These are phyloP conservation scores for Trifolium pratense DNA, from an alignment of 306 rosid species.

Conservation along the genomic window DNA sequence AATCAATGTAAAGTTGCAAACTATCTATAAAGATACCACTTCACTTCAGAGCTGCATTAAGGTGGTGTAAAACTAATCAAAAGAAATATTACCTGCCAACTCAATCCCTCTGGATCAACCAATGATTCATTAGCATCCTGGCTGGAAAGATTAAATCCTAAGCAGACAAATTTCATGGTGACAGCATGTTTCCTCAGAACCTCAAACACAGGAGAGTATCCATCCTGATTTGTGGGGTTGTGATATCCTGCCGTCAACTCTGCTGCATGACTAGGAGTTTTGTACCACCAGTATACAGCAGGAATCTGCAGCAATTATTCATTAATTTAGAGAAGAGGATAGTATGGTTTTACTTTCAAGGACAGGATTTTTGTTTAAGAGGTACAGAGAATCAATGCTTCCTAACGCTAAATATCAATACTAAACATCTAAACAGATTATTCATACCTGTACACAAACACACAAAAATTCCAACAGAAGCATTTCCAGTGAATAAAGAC, in stretches of 20 bases:
- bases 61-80: conserved; percentile 17
- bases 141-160: conserved; percentile 64
- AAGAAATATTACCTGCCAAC: conserved; percentile 81
- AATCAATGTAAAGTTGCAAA: conserved; percentile 18
- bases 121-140: conserved; percentile 73
- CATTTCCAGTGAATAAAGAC: conserved; percentile 27
- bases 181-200: conserved; percentile 75
- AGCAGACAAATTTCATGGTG: conserved; percentile 81
- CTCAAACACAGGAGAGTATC: conserved; percentile 85
- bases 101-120: conserved; percentile 87
- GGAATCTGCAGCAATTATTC: conserved; percentile 69
- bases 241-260: conserved; percentile 96
- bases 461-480: not conserved
- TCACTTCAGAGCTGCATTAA: conserved; percentile 33
- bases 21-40: conserved; percentile 14
- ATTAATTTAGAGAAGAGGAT: conserved; percentile 21
- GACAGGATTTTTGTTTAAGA: conserved; percentile 12
- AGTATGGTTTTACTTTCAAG: conserved; percentile 8
- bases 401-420: conserved; percentile 10
- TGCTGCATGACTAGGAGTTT: conserved; percentile 90
- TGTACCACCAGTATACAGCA: conserved; percentile 95
- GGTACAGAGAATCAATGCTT: conserved; percentile 24
- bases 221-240: conserved; percentile 93
- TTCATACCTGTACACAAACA: not conserved
- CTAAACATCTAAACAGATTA: not conserved